These are phyloP conservation scores for Primulina eburnea DNA, from an alignment of 257 asterid species.

Conservation along the genomic window DNA sequence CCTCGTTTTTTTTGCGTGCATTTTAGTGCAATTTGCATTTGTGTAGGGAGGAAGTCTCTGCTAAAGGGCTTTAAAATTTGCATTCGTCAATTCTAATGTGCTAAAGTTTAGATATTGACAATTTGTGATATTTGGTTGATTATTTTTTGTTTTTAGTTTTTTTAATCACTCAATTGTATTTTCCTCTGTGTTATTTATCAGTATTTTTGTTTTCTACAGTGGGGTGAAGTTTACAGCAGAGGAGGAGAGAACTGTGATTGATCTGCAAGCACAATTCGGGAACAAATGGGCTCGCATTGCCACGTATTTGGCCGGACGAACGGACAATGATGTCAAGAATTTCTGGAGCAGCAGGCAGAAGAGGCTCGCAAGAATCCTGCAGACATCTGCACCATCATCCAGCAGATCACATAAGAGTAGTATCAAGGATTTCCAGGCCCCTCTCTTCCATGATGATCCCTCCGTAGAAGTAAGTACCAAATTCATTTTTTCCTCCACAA, in stretches of 20 bases:
- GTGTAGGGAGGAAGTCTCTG: neutral
- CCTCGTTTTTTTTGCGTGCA: neutral
- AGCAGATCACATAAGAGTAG: slow-evolving; percentile 33
- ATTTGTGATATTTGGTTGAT: neutral
- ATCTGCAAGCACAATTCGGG: slow-evolving; percentile 74
- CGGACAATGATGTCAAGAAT: slow-evolving; percentile 87
- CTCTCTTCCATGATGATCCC: slow-evolving; percentile 21
- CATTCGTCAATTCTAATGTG: neutral
- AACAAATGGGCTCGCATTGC: slow-evolving; percentile 91
- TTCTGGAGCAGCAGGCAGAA: slow-evolving; percentile 88
- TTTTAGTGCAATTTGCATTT: neutral
- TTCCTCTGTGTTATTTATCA: neutral
- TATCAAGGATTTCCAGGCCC: slow-evolving; percentile 27
- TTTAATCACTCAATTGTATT: neutral
- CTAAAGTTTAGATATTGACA: neutral
- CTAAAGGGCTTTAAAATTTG: too few relatives aligned
- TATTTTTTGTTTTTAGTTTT: neutral
- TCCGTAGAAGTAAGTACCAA: slow-evolving; percentile 34
- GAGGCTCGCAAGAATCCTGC: slow-evolving; percentile 61
- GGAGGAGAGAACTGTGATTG: slow-evolving; percentile 72
- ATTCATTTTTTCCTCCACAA: neutral
- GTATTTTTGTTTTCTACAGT: slow-evolving; percentile 30
- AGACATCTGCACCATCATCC: slow-evolving; percentile 35
- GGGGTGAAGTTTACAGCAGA: slow-evolving; percentile 86
- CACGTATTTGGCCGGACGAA: slow-evolving; percentile 69